Evolutionary conservation across 2,329 filamentous ascomycete genomes (phyloP).

Genomic region (Neonectria ditissima): DNA sequence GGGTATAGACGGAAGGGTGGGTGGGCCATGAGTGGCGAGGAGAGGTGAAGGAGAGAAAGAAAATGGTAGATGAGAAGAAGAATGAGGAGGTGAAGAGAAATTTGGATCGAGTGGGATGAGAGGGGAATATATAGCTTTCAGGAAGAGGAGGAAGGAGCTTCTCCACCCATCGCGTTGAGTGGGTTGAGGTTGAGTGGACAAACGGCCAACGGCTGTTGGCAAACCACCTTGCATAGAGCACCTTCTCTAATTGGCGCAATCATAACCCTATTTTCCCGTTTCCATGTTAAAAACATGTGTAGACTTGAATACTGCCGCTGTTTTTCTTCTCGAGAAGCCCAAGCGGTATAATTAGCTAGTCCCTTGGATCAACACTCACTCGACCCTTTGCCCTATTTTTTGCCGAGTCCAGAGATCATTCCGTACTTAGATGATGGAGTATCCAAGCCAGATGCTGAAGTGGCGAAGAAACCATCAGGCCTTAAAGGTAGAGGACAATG

Average conservation of each 20-base stretch:
- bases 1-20: not conserved
- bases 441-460: not conserved
- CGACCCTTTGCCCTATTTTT: not conserved
- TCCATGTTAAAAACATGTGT: not conserved
- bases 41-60: not conserved
- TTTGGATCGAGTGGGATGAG: too few relatives aligned
- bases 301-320: too few relatives aligned
- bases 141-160: not conserved
- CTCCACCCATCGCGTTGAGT: not conserved
- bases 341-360: not conserved
- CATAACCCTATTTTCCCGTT: not conserved
- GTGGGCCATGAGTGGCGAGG: not conserved
- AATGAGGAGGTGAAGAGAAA: not conserved
- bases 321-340: not conserved
- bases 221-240: not conserved
- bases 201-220: not conserved
- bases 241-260: not conserved
- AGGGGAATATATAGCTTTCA: too few relatives aligned
- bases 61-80: not conserved
- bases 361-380: not conserved
- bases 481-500: not conserved
- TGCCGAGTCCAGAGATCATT: not conserved
- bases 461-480: not conserved
- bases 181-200: not conserved
- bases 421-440: not conserved